Evolutionary conservation across 176 grass and related monocot genomes (phyloP).

Genomic region (Cymbopogon citratus): DNA sequence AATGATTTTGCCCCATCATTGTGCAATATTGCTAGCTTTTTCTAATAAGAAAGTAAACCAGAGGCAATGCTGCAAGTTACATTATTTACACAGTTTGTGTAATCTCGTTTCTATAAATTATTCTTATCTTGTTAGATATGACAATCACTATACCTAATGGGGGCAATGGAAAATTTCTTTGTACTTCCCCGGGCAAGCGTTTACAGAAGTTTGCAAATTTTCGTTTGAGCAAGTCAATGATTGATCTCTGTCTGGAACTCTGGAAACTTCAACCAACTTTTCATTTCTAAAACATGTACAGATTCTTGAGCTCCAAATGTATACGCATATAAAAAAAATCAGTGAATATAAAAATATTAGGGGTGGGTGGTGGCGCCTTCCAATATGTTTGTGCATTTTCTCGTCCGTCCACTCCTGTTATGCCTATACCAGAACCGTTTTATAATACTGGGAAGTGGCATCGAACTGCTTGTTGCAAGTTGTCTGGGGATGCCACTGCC

Average conservation of each 20-base stretch:
- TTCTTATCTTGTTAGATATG: too few species aligned
- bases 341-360: not conserved
- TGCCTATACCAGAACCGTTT: not conserved
- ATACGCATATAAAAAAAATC: not conserved
- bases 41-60: not conserved
- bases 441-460: constrained; percentile 4
- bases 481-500: not conserved
- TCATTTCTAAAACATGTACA: not conserved
- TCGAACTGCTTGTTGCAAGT: constrained; percentile 13
- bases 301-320: not conserved
- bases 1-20: constrained; percentile 21
- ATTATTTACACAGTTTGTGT: not conserved
- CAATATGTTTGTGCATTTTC: not conserved
- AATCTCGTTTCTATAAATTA: not conserved
- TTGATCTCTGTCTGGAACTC: constrained; percentile 14
- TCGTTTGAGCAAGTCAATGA: not conserved
- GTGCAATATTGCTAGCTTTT: constrained; percentile 19
- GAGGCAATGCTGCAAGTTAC: not conserved
- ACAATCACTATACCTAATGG: too few species aligned
- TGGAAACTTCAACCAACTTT: constrained; percentile 21
- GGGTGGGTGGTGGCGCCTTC: not conserved
- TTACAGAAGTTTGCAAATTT: not conserved
- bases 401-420: constrained; percentile 2
- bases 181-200: not conserved
- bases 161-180: not conserved